These are phyloP conservation scores for Tetrapisispora phaffii DNA, from an alignment of 805 yeast species.

Conservation along the genomic window DNA sequence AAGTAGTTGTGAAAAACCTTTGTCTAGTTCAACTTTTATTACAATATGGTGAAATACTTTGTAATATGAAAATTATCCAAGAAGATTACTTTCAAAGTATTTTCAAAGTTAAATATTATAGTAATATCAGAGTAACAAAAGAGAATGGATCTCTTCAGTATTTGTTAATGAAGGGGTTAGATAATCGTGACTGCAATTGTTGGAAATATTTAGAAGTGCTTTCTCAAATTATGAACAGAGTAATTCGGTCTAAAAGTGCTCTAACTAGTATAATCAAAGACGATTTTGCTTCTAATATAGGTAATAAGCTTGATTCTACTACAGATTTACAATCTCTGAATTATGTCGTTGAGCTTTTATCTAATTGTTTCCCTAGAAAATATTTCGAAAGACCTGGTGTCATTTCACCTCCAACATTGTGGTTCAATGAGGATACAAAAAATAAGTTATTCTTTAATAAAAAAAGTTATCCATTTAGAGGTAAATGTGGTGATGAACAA, in stretches of 20 bases:
- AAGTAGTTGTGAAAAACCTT: neutral
- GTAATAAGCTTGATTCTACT: conserved; percentile 9
- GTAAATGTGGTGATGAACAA: conserved; percentile 3
- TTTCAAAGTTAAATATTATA: conserved; percentile 8
- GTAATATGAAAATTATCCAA: neutral
- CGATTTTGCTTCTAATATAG: conserved; percentile 8
- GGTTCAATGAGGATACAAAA: conserved; percentile 9
- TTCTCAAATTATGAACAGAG: conserved; percentile 6
- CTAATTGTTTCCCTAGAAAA: conserved; percentile 14
- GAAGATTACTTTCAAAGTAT: conserved; percentile 4
- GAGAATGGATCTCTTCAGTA: conserved; percentile 6
- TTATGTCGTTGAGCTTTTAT: conserved; percentile 11
- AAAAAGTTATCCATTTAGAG: conserved; percentile 11
- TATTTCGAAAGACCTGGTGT: conserved; percentile 7
- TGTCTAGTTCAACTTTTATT: neutral
- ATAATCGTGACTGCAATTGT: conserved; percentile 5
- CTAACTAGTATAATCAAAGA: conserved; percentile 8
- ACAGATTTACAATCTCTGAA: conserved; percentile 17
- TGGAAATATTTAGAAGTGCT: conserved; percentile 18
- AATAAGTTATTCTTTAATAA: conserved; percentile 11
- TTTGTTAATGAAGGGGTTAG: conserved; percentile 9
- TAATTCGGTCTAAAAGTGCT: conserved; percentile 7
- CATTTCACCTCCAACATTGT: conserved; percentile 10
- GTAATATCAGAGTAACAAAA: conserved; percentile 6
- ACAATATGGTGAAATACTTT: neutral